Conservation (phyloP, 768 basidiomycete genomes). For the Boletus sp. region DNA sequence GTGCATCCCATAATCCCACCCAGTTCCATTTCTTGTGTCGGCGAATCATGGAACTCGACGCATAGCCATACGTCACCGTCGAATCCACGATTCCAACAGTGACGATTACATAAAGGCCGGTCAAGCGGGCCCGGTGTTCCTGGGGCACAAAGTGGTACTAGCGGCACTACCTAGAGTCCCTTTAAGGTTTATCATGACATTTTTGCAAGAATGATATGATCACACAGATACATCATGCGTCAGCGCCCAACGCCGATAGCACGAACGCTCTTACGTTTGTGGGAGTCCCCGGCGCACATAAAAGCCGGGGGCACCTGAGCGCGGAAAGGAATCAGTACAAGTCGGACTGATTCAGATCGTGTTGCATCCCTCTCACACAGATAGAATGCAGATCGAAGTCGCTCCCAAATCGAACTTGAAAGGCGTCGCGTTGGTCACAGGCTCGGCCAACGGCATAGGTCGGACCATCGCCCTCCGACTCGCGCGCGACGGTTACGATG, state of each 20-base stretch:
- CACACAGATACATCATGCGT: background rate
- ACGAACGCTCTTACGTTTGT: background rate
- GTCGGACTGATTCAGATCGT: background rate
- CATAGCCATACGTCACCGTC: no score
- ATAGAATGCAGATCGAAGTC: slow-evolving; percentile 5
- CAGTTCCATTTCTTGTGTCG: no score
- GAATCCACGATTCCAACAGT: no score
- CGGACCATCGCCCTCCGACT: slow-evolving; percentile 35
- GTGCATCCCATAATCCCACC: no score
- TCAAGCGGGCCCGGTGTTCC: no score
- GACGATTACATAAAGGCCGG: no score
- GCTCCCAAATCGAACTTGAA: slow-evolving; percentile 18
- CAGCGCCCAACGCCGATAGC: background rate
- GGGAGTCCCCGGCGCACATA: background rate
- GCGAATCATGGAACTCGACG: no score
- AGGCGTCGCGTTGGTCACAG: slow-evolving; percentile 33
- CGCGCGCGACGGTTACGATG: slow-evolving; percentile 36
- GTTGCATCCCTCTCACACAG: background rate
- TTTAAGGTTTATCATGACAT: no score
- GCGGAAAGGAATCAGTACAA: background rate
- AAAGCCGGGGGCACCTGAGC: background rate
- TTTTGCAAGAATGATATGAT: background rate
- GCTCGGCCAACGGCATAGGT: slow-evolving; percentile 35
- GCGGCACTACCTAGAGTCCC: no score
- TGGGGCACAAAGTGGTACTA: no score